These are phyloP conservation scores for Cyberlindnera mrakii DNA, from an alignment of 805 yeast species.

Conservation along the genomic window DNA sequence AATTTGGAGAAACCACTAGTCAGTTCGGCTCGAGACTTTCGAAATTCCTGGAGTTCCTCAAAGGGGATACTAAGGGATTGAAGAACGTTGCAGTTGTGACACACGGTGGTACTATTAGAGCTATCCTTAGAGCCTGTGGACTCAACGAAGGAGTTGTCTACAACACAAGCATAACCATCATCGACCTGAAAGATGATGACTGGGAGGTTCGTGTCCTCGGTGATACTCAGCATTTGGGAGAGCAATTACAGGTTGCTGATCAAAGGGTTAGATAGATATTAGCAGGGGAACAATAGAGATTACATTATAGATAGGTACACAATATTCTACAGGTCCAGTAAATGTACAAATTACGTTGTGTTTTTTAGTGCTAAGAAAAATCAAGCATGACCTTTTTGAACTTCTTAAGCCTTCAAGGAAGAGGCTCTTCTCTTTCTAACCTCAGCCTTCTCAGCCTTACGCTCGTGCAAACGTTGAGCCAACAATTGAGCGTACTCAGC, in stretches of 20 bases:
- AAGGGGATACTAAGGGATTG: constrained; percentile 25
- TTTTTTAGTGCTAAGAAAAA: constrained; percentile 4
- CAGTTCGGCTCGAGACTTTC: constrained; percentile 45
- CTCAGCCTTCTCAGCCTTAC: constrained; percentile 98
- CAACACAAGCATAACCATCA: constrained; percentile 67
- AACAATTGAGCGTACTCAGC: constrained; percentile 99
- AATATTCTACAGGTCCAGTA: not conserved
- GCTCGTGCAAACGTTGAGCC: constrained; percentile 97
- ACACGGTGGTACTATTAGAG: constrained; percentile 79
- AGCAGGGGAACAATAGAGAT: not conserved
- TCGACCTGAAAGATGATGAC: constrained; percentile 40
- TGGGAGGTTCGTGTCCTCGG: constrained; percentile 54
- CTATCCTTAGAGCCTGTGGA: constrained; percentile 47
- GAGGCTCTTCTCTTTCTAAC: constrained; percentile 99
- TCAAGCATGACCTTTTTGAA: constrained; percentile 5
- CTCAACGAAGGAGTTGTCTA: constrained; percentile 43
- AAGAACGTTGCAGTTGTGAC: constrained; percentile 58
- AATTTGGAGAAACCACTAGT: constrained; percentile 55
- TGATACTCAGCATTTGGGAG: constrained; percentile 62
- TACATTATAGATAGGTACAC: not conserved
- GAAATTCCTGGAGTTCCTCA: constrained; percentile 37
- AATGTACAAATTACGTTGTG: constrained; percentile 7
- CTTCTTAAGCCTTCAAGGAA: constrained; percentile 77
- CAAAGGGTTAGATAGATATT: constrained; percentile 28
- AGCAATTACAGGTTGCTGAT: constrained; percentile 44